Evolutionary conservation across 257 asterid genomes (phyloP).

Genomic region (Nicotiana noctiflora): DNA sequence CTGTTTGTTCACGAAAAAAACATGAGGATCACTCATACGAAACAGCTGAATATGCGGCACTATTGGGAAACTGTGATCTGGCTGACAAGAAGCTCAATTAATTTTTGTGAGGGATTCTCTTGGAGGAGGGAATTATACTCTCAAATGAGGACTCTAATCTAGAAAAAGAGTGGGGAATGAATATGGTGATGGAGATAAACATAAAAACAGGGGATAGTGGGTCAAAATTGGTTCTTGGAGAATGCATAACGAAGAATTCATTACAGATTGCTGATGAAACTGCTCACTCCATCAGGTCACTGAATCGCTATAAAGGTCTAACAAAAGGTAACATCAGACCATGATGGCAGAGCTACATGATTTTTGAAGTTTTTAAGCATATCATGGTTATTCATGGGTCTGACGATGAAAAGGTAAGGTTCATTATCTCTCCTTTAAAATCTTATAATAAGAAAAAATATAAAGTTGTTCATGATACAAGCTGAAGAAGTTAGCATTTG

Average conservation of each 20-base stretch:
- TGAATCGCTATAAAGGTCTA: not conserved
- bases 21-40: not conserved
- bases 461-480: not conserved
- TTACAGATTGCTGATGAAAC: not conserved
- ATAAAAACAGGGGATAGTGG: not conserved
- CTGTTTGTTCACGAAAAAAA: not conserved
- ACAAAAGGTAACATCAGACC: not conserved
- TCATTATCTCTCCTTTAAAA: not conserved
- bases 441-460: not conserved
- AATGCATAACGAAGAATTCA: not conserved
- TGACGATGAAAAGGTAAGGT: not conserved
- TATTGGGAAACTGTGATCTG: not conserved
- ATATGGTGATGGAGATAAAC: not conserved
- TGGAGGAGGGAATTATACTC: not conserved
- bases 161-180: not conserved
- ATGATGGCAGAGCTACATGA: not conserved
- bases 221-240: not conserved
- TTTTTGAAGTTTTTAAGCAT: not conserved
- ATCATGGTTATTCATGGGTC: not conserved
- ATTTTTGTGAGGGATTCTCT: not conserved
- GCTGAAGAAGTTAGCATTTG: not conserved
- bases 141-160: conserved; percentile 1
- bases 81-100: not conserved
- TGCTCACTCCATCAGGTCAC: not conserved
- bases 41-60: not conserved